phyloP scores from a whole-genome alignment of 805 yeast species.

The Candida ulmi region DNA sequence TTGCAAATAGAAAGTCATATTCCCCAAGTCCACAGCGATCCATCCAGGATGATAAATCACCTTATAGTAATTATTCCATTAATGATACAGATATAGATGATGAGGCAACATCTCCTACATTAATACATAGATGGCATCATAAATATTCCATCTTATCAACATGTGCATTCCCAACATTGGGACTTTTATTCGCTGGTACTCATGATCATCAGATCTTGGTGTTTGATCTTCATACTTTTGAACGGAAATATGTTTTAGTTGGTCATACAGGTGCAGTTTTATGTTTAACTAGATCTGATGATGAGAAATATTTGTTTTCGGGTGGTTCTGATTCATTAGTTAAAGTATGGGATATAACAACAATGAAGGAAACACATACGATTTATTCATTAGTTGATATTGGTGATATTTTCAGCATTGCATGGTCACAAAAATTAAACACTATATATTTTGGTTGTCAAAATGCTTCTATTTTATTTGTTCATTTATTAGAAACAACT shows the following conservation, averaged over 20 bases:
- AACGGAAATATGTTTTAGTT: constrained; percentile 42
- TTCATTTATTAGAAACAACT: constrained; percentile 31
- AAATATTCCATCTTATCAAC: constrained; percentile 69
- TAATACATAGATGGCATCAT: constrained; percentile 74
- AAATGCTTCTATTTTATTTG: constrained; percentile 82
- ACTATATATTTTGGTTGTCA: constrained; percentile 85
- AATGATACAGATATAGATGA: too few species aligned
- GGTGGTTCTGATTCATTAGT: constrained; percentile 90
- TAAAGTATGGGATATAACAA: constrained; percentile 71
- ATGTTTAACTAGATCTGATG: constrained; percentile 50
- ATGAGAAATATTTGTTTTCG: constrained; percentile 60
- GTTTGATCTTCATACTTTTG: constrained; percentile 61
- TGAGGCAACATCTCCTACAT: constrained; percentile 8
- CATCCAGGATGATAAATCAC: not conserved
- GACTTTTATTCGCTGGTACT: constrained; percentile 79
- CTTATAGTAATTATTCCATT: not conserved
- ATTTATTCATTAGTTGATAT: constrained; percentile 82
- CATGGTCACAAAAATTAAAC: constrained; percentile 54
- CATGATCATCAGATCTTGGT: constrained; percentile 77
- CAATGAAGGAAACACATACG: constrained; percentile 50
- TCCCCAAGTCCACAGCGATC: constrained; percentile 14
- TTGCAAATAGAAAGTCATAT: constrained; percentile 3
- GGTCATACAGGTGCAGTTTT: constrained; percentile 77
- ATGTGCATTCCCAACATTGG: constrained; percentile 51
- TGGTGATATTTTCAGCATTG: constrained; percentile 87